Conservation (phyloP, 1,284 basidiomycete species). For the Nidula niveotomentosa region DNA sequence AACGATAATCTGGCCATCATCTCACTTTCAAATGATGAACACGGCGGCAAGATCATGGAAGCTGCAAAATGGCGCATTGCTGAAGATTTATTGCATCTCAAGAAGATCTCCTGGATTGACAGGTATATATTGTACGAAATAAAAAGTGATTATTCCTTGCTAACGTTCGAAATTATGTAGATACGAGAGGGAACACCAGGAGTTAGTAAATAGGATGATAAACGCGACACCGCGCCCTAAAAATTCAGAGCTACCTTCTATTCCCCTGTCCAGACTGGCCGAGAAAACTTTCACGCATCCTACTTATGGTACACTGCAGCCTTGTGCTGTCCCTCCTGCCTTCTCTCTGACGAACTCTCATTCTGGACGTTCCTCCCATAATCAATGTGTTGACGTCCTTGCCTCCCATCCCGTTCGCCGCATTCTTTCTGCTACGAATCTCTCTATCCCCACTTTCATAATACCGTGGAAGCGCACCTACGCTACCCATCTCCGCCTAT, state of each 20-base stretch:
- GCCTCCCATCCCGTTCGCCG: slow-evolving; percentile 21
- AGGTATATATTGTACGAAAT: slow-evolving; percentile 8
- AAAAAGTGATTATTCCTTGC: too few species aligned
- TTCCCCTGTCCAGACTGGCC: slow-evolving; percentile 15
- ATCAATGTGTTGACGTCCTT: slow-evolving; percentile 17
- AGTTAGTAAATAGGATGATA: slow-evolving; percentile 15
- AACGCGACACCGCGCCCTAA: slow-evolving; percentile 19
- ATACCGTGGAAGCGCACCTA: slow-evolving; percentile 28
- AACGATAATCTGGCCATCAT: slow-evolving; percentile 38
- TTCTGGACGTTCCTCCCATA: background rate
- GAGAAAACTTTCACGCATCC: slow-evolving; percentile 26
- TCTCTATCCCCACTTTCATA: slow-evolving; percentile 27
- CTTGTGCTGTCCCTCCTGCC: slow-evolving; percentile 17
- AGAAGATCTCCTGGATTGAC: slow-evolving; percentile 30
- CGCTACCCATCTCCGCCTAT: slow-evolving; percentile 29
- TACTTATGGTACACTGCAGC: slow-evolving; percentile 28
- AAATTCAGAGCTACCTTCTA: slow-evolving; percentile 17
- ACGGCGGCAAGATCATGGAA: slow-evolving; percentile 25
- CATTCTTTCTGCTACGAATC: slow-evolving; percentile 20
- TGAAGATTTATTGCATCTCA: slow-evolving; percentile 30
- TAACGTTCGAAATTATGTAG: slow-evolving; percentile 10
- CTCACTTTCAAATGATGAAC: slow-evolving; percentile 40
- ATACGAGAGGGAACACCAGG: slow-evolving; percentile 18
- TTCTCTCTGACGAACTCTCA: background rate
- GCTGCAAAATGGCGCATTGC: slow-evolving; percentile 32